Conservation (phyloP, 768 basidiomycete species). For the Boletales sp. region DNA sequence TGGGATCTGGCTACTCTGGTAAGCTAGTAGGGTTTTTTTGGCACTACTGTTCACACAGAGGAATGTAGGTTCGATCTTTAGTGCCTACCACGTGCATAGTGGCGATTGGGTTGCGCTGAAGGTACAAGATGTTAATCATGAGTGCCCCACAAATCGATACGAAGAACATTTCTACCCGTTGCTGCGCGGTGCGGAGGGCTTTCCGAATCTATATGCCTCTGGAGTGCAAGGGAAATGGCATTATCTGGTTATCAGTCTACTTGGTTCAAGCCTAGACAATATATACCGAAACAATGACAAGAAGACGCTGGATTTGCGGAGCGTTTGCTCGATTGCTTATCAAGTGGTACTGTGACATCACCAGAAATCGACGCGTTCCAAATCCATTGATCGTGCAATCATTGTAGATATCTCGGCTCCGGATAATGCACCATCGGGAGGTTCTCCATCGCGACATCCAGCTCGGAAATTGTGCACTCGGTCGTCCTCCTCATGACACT, state of each 20-base stretch:
- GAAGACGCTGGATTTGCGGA: constrained; percentile 62
- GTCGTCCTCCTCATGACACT: constrained; percentile 53
- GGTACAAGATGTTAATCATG: constrained; percentile 63
- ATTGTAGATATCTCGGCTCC: constrained; percentile 62
- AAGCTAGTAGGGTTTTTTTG: constrained; percentile 12
- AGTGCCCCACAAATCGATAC: constrained; percentile 73
- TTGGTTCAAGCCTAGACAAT: constrained; percentile 66
- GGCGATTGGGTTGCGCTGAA: constrained; percentile 68
- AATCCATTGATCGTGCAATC: constrained; percentile 5
- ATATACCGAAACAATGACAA: constrained; percentile 55
- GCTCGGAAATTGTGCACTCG: constrained; percentile 71
- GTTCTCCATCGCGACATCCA: constrained; percentile 78
- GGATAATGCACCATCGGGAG: constrained; percentile 71
- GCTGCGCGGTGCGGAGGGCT: constrained; percentile 68
- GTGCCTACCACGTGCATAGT: constrained; percentile 55
- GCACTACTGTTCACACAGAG: not conserved
- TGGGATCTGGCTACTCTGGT: constrained; percentile 79
- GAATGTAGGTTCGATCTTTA: constrained; percentile 66
- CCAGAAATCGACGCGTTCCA: not conserved
- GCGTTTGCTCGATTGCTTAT: constrained; percentile 70
- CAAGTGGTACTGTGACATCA: constrained; percentile 55
- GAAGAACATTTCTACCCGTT: constrained; percentile 67
- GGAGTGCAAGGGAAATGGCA: constrained; percentile 59
- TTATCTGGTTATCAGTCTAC: constrained; percentile 72
- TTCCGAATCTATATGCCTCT: constrained; percentile 68